These are phyloP conservation scores for Lactarius psammicola DNA, from an alignment of 768 basidiomycete genomes.

Conservation along the genomic window DNA sequence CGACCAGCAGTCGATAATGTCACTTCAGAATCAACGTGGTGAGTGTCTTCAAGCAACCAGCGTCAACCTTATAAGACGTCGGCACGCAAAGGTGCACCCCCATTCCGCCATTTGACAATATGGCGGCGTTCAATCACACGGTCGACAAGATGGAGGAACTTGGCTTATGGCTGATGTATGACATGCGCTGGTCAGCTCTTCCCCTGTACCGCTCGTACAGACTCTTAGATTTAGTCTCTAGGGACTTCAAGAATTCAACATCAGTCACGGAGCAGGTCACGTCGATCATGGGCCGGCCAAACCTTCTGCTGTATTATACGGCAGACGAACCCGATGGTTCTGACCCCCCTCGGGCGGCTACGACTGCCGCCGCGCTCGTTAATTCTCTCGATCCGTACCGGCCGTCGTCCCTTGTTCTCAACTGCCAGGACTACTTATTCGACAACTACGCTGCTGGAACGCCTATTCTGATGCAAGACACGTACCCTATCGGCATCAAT, in stretches of 20 bases:
- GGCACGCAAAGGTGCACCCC: constrained; percentile 56
- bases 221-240: constrained; percentile 16
- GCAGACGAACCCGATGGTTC: constrained; percentile 74
- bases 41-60: constrained; percentile 27
- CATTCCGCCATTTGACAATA: constrained; percentile 61
- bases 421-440: constrained; percentile 64
- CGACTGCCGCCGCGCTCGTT: constrained; percentile 45
- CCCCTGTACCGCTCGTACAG: neutral
- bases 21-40: constrained; percentile 42
- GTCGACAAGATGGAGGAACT: constrained; percentile 71
- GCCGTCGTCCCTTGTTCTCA: constrained; percentile 54
- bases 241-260: constrained; percentile 63
- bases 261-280: constrained; percentile 68
- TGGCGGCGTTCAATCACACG: constrained; percentile 55
- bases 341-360: constrained; percentile 62
- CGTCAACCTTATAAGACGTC: neutral
- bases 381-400: constrained; percentile 55
- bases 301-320: constrained; percentile 73
- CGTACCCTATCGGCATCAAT: constrained; percentile 56
- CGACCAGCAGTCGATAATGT: constrained; percentile 15
- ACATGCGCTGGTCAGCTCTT: constrained; percentile 60
- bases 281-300: constrained; percentile 60
- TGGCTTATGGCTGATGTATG: constrained; percentile 74
- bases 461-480: constrained; percentile 71
- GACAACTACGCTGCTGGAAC: constrained; percentile 56